Evolutionary conservation across 805 yeast genomes (phyloP), one percentile per base, ranked within the genome.

Genomic region (Alloascoidea hylecoeti): DNA sequence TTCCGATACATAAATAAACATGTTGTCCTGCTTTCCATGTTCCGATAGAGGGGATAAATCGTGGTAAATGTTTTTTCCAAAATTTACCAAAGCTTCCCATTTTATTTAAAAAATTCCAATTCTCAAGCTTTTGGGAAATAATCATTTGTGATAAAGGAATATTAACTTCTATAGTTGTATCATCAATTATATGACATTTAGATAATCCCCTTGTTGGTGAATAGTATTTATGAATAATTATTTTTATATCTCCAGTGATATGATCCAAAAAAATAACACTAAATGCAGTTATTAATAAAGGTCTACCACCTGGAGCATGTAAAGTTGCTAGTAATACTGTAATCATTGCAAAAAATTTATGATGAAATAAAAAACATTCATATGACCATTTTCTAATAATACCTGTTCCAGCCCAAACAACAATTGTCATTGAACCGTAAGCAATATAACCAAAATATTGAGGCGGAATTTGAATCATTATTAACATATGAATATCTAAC

Each of bases 1-100:
- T 56, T 3, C 57, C 48, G 4, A 68, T 66, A 36, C 55, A 62
- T n/a, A 68, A 48, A 30, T 52, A 55, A 12, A 66, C 56, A 45
- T 68, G 70, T 46, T 65, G 71, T 3, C 73, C 73, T 0, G 72
- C 60, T 38, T 55, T 55, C 74, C 74, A 68, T n/a, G 54, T 53
- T 15, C 63, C 56, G 15, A 56, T 44, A n/a, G 55, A 50, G 2
- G 70, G 70, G 17, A 59, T 46, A 18, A 56, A 44, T 9, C 9
- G 30, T 9, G 30, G 13, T n/a, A 23, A n/a, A n/a, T 23, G n/a
- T n/a, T 23, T 23, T 23, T 23, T 9, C 9, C 9, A 9, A 9
- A 23, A 9, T 34, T 38, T 45, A 41, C 42, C 49, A 57, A 60
- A 64, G 60, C 28, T 41, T 46, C 5, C 18, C 17, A 9, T 45